Evolutionary conservation across 2,329 filamentous ascomycete species (phyloP).

Genomic region (Monosporascus cannonballus): DNA sequence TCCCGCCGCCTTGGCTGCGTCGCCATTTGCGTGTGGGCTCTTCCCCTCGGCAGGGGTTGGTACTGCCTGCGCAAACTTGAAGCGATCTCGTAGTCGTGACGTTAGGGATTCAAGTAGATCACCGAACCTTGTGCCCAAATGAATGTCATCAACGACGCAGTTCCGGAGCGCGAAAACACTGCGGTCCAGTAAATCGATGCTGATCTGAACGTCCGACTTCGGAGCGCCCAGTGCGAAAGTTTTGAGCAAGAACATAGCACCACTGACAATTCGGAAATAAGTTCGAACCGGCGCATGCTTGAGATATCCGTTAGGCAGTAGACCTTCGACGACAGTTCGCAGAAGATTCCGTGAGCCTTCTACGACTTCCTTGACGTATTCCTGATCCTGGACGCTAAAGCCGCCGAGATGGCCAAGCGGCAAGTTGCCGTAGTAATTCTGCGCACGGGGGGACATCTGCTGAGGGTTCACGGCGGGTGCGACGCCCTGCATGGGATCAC

Average conservation of each 20-base stretch:
- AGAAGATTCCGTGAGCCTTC: constrained; percentile 73
- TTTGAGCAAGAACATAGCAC: constrained; percentile 78
- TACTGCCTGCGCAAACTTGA: constrained; percentile 58
- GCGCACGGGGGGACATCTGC: constrained; percentile 56
- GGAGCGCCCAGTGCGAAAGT: constrained; percentile 78
- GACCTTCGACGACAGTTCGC: constrained; percentile 67
- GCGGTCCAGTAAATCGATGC: constrained; percentile 67
- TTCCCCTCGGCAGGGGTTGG: constrained; percentile 33
- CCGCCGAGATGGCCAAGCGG: constrained; percentile 59
- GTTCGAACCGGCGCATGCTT: constrained; percentile 79
- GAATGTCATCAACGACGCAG: constrained; percentile 79
- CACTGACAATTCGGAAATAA: constrained; percentile 81
- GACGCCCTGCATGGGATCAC: constrained; percentile 28
- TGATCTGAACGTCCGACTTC: constrained; percentile 70
- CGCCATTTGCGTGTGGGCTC: constrained; percentile 32
- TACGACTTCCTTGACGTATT: constrained; percentile 71
- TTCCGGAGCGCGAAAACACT: constrained; percentile 69
- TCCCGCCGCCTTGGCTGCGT: constrained; percentile 17
- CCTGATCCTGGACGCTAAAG: constrained; percentile 60
- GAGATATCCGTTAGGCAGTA: constrained; percentile 68
- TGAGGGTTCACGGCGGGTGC: constrained; percentile 28
- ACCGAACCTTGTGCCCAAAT: constrained; percentile 77
- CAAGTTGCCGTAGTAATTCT: constrained; percentile 58
- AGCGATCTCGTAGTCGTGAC: constrained; percentile 64
- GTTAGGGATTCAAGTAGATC: constrained; percentile 77